Percentiles rank a stretch among this genome's conserved stretches.
phyloP scores from a whole-genome alignment of 2,329 filamentous ascomycete genomes.

The Scytalidium lignicola region DNA sequence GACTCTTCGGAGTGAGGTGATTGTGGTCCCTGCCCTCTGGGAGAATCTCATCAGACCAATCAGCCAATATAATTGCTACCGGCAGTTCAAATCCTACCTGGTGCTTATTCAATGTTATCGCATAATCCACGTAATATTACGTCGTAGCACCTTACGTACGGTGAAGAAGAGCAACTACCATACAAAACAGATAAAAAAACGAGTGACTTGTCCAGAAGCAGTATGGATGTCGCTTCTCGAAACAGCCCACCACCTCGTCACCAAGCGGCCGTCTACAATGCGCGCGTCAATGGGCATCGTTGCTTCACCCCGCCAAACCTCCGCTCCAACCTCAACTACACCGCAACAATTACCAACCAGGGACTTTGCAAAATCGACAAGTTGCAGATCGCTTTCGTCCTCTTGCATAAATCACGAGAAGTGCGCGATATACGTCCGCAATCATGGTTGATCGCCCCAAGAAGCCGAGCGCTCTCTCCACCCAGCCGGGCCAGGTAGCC shows the following conservation, averaged over 20 bases:
- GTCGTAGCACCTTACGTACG: too few relatives aligned
- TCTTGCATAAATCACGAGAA: background rate
- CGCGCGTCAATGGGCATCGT: background rate
- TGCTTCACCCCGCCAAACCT: background rate
- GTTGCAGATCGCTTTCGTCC: background rate
- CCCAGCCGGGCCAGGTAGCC: slow-evolving; percentile 62
- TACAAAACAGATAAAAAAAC: too few relatives aligned
- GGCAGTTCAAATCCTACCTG: too few relatives aligned
- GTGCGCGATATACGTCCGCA: background rate
- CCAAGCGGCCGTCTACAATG: background rate
- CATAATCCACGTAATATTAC: too few relatives aligned
- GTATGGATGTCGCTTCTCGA: background rate
- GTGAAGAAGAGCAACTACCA: too few relatives aligned
- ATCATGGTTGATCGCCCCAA: slow-evolving; percentile 75
- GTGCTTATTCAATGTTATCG: too few relatives aligned
- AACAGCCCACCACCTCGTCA: background rate
- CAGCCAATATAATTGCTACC: too few relatives aligned
- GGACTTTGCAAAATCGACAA: too few relatives aligned
- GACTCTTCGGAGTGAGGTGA: too few relatives aligned
- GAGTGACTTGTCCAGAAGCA: too few relatives aligned
- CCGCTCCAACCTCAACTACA: background rate
- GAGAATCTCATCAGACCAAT: too few relatives aligned
- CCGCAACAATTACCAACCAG: background rate
- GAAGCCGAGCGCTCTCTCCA: slow-evolving; percentile 71
- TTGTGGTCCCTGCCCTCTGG: too few relatives aligned